These are phyloP conservation scores for Chlorella sp. DNA, from an alignment of 139 green algal genomes.

Conservation along the genomic window DNA sequence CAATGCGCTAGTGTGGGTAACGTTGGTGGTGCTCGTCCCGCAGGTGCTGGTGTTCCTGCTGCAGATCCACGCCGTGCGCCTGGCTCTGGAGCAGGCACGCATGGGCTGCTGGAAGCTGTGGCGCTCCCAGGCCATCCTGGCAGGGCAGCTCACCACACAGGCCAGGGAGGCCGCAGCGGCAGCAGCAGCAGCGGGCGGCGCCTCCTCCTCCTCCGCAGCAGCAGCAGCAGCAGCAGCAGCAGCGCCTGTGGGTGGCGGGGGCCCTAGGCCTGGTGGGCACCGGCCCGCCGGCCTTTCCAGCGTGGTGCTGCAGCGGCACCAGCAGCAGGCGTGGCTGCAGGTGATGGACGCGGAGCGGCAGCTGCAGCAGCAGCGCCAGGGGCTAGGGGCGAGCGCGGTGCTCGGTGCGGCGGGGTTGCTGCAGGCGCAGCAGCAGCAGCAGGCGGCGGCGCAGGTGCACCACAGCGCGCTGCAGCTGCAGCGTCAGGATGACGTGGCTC, in stretches of 20 bases:
- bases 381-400: neutral
- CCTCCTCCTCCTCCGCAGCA: neutral
- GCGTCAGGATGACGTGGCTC: slow-evolving; percentile 6
- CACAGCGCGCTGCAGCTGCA: neutral
- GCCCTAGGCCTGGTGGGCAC: too few relatives aligned
- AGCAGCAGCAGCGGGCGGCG: too few relatives aligned
- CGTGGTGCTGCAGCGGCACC: neutral
- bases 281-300: neutral
- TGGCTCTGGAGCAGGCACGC: slow-evolving; percentile 11
- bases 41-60: slow-evolving; percentile 19
- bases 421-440: too few relatives aligned
- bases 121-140: neutral
- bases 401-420: too few relatives aligned
- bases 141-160: neutral
- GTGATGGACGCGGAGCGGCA: neutral
- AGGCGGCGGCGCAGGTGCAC: neutral
- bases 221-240: too few relatives aligned
- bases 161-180: too few relatives aligned
- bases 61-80: slow-evolving; percentile 12
- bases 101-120: slow-evolving; percentile 9
- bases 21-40: too few relatives aligned
- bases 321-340: neutral
- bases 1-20: too few relatives aligned
- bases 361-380: neutral
- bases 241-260: too few relatives aligned